These are phyloP conservation scores for Aaosphaeria pasadenensis DNA, from an alignment of 2,329 filamentous ascomycete genomes.

Conservation along the genomic window DNA sequence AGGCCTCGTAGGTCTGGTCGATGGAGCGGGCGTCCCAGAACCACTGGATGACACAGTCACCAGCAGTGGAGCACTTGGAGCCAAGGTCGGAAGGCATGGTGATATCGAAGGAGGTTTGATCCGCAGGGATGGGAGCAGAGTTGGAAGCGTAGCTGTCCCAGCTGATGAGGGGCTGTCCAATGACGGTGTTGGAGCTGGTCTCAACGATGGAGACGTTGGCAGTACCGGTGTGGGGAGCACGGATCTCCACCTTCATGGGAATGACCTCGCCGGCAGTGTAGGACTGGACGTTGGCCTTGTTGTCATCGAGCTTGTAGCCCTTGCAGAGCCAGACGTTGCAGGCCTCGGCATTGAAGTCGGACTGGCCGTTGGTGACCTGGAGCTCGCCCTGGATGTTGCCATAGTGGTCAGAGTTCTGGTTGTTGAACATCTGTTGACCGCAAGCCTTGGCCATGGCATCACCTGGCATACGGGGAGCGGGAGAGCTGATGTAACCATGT, in stretches of 20 bases:
- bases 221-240: slow-evolving; percentile 53
- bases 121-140: slow-evolving; percentile 38
- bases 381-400: slow-evolving; percentile 57
- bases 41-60: slow-evolving; percentile 59
- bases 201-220: slow-evolving; percentile 61
- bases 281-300: slow-evolving; percentile 50
- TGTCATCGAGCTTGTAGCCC: slow-evolving; percentile 57
- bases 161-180: slow-evolving; percentile 53
- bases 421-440: slow-evolving; percentile 54
- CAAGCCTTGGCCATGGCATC: slow-evolving; percentile 52
- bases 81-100: slow-evolving; percentile 53
- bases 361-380: slow-evolving; percentile 47
- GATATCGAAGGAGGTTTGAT: slow-evolving; percentile 51
- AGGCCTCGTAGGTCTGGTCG: slow-evolving; percentile 62
- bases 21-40: slow-evolving; percentile 57
- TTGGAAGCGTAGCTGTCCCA: slow-evolving; percentile 57
- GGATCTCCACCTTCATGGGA: slow-evolving; percentile 46
- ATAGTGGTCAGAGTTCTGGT: slow-evolving; percentile 53
- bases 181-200: slow-evolving; percentile 50
- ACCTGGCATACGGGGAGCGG: slow-evolving; percentile 50
- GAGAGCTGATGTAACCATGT: slow-evolving; percentile 53
- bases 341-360: slow-evolving; percentile 45
- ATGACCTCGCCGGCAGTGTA: slow-evolving; percentile 52
- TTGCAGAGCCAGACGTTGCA: slow-evolving; percentile 58
- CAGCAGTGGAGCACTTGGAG: slow-evolving; percentile 46